These are phyloP conservation scores for Quercus mongolica DNA, from an alignment of 306 rosid genomes.

Conservation along the genomic window DNA sequence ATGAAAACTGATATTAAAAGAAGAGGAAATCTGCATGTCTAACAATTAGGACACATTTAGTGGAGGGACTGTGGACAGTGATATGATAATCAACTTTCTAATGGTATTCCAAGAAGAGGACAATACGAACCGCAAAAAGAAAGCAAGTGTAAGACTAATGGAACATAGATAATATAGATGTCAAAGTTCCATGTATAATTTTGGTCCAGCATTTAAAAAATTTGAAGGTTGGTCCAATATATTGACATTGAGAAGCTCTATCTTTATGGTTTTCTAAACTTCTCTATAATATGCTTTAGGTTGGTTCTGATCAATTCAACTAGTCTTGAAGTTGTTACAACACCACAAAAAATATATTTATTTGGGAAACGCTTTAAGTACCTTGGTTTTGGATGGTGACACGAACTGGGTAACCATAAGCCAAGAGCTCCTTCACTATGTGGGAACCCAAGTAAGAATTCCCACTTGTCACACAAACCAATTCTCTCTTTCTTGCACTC, in stretches of 20 bases:
- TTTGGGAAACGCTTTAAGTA: neutral
- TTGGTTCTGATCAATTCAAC: neutral
- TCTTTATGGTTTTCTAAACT: neutral
- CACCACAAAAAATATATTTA: neutral
- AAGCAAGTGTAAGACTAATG: too few species aligned
- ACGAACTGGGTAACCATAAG: neutral
- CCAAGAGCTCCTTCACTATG: neutral
- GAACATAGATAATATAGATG: too few species aligned
- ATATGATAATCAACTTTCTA: too few species aligned
- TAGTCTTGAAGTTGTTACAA: neutral
- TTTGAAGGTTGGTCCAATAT: neutral
- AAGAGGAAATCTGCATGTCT: too few species aligned
- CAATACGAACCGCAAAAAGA: too few species aligned
- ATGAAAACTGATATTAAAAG: neutral
- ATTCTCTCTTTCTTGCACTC: neutral
- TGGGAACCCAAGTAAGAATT: neutral
- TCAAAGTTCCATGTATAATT: too few species aligned
- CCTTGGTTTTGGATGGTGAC: neutral
- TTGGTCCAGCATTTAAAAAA: too few species aligned
- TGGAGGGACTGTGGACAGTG: too few species aligned
- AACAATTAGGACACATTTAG: too few species aligned
- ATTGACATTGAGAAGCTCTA: neutral
- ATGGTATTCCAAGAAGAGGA: too few species aligned
- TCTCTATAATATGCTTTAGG: neutral
- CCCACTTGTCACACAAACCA: slow-evolving; percentile 1